Percentiles rank a stretch among this genome's conserved stretches.
Evolutionary conservation across 2,329 filamentous ascomycete species (phyloP).

Genomic region (Ophiostoma pallidulum): DNA sequence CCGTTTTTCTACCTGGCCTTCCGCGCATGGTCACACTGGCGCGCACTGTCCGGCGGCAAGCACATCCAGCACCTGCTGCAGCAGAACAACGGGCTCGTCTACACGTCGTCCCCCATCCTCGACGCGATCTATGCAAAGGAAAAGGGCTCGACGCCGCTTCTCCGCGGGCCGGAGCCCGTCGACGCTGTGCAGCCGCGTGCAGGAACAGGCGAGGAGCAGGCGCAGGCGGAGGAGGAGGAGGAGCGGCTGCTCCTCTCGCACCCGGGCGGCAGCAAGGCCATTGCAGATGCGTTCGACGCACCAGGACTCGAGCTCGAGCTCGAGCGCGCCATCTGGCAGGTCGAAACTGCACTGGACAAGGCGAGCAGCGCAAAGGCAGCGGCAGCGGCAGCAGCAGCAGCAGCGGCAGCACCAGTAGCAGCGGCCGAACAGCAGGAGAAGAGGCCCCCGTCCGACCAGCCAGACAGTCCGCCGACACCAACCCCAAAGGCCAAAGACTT

Average conservation of each 20-base stretch:
- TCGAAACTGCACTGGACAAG: constrained; percentile 42
- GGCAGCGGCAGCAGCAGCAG: not conserved
- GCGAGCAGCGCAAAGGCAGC: constrained; percentile 18
- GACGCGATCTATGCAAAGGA: constrained; percentile 58
- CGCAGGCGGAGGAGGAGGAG: constrained; percentile 19
- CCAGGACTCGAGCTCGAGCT: constrained; percentile 64
- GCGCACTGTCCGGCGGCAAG: constrained; percentile 73
- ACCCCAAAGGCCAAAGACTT: no score
- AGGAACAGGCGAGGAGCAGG: constrained; percentile 16
- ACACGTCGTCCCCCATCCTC: constrained; percentile 57
- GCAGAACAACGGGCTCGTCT: constrained; percentile 60
- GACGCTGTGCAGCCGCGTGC: no score
- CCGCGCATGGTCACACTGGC: constrained; percentile 85
- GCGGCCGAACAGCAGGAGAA: not conserved
- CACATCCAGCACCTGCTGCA: constrained; percentile 74
- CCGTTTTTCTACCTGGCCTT: constrained; percentile 96
- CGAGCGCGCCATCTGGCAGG: constrained; percentile 67
- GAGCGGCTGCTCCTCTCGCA: constrained; percentile 34
- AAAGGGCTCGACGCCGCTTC: constrained; percentile 20
- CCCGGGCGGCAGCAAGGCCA: constrained; percentile 23
- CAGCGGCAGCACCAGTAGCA: not conserved
- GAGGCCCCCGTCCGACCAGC: not conserved
- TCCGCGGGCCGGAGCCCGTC: no score
- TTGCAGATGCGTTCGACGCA: constrained; percentile 47
- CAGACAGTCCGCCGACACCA: not conserved